Evolutionary conservation across 371 early-diverging fungal genomes (phyloP).

Genomic region (Synchytrium microbalum): DNA sequence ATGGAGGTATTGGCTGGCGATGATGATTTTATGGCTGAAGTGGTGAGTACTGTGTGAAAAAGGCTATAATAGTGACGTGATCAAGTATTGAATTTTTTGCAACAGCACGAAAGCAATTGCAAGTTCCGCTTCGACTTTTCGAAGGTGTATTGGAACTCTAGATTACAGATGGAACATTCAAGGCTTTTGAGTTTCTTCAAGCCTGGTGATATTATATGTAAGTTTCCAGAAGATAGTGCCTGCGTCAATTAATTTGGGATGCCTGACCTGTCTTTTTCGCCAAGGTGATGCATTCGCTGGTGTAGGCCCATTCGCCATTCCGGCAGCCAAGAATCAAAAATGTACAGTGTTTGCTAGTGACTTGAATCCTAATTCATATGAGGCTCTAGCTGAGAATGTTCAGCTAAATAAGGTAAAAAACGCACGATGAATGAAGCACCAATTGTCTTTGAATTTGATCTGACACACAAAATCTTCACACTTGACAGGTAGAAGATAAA

Average conservation of each 20-base stretch:
- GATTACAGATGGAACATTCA: slow-evolving; percentile 92
- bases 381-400: slow-evolving; percentile 75
- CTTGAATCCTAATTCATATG: slow-evolving; percentile 86
- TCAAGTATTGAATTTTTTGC: neutral
- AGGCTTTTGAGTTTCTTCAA: slow-evolving; percentile 72
- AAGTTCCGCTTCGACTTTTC: slow-evolving; percentile 92
- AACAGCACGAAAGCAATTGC: slow-evolving; percentile 83
- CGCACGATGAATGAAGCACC: too few relatives aligned
- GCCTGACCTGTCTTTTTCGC: neutral
- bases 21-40: slow-evolving; percentile 72
- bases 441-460: neutral
- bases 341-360: slow-evolving; percentile 95
- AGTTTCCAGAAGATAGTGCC: slow-evolving; percentile 1
- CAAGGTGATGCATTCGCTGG: slow-evolving; percentile 92
- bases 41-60: slow-evolving; percentile 45
- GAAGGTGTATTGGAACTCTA: slow-evolving; percentile 98
- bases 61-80: neutral
- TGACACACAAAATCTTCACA: neutral
- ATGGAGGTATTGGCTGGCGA: slow-evolving; percentile 96
- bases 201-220: slow-evolving; percentile 67
- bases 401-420: slow-evolving; percentile 78
- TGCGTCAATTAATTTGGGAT: neutral
- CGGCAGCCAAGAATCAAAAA: slow-evolving; percentile 76
- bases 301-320: slow-evolving; percentile 97
- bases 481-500: slow-evolving; percentile 36